Base-by-base conservation (phyloP, 139 green algal genomes). In the Klebsormidium nitens region DNA sequence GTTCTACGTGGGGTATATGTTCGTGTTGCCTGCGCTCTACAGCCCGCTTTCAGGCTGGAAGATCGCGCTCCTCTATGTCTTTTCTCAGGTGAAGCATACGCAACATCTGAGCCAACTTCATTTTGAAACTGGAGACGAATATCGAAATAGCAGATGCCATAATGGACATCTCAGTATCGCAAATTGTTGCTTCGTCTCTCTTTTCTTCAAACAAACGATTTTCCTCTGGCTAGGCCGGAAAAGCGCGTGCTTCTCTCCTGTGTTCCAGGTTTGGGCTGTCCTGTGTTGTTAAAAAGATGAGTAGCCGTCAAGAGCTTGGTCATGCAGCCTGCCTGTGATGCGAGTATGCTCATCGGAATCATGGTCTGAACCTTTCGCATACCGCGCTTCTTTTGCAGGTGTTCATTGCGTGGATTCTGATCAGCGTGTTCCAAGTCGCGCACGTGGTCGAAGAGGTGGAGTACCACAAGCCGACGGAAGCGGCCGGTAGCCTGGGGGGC, bases 391-490 rank as follows among this genome's bases (percentile, higher is more conserved):
- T 14, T 50, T 14, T 67, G 3, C 58, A 86, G 56, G 50, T 71
- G 19, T 59, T 82, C 5, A 72, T 76, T 23, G 86, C 85, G 26
- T 89, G 85, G 86, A 78, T 76, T 32, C 69, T 91, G 47, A 85
- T 85, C 17, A 85, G 88, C 72, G 83, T 91, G 83, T 91, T 91
- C 71, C 85, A 90, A 77, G 85, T 87, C 40, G 83, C 83, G 5
- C 86, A 91, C 72, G 83, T 91, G 3, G 68, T 77, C 17, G 64
- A 59, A 5, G 83, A 85, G 2, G 83, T 66, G 31, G 40, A 62
- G 5, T 70, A 40, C 56, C 71, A 11, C 14, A 82, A 19, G 71
- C 61, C 14, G 31, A 66, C 17, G 37, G 17, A 66, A 23, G 6
- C 50, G 17, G 14, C 11, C 8, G 6, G 31, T 19, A 19, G 34